A percentile compares a stretch with the other conserved stretches of the same genome.
phyloP scores from a whole-genome alignment of 176 grass and related monocot genomes.

The Zea luxurians region DNA sequence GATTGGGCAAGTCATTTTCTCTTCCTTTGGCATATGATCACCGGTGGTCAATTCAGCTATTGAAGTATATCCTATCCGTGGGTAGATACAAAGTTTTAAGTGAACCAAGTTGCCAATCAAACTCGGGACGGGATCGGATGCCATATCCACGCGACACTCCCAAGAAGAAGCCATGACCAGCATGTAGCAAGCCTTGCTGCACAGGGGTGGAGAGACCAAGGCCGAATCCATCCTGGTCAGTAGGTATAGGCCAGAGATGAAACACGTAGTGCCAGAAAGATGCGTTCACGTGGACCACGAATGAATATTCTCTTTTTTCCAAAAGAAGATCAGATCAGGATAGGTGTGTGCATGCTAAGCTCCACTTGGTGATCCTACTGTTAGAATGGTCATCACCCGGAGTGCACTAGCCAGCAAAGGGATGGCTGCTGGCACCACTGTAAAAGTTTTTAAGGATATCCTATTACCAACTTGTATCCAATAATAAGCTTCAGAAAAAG shows the following conservation, averaged over 20 bases:
- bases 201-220: background rate
- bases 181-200: background rate
- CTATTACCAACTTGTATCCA: background rate
- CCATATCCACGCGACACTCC: background rate
- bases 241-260: background rate
- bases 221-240: background rate
- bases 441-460: background rate
- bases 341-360: background rate
- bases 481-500: conserved; percentile 1
- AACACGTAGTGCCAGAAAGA: background rate
- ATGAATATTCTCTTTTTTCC: background rate
- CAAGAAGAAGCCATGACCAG: background rate
- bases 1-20: background rate
- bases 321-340: background rate
- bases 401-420: background rate
- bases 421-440: too few species aligned
- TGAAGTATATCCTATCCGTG: background rate
- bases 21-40: background rate
- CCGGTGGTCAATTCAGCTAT: background rate
- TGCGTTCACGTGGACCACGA: background rate
- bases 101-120: background rate
- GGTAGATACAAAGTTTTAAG: background rate
- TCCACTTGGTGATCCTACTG: background rate
- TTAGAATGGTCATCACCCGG: background rate
- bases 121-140: background rate